A percentile compares a stretch with the other conserved stretches of the same genome.
Conservation (phyloP, 1,139 yeast genomes). For the Yamadazyma epiphylla region DNA sequence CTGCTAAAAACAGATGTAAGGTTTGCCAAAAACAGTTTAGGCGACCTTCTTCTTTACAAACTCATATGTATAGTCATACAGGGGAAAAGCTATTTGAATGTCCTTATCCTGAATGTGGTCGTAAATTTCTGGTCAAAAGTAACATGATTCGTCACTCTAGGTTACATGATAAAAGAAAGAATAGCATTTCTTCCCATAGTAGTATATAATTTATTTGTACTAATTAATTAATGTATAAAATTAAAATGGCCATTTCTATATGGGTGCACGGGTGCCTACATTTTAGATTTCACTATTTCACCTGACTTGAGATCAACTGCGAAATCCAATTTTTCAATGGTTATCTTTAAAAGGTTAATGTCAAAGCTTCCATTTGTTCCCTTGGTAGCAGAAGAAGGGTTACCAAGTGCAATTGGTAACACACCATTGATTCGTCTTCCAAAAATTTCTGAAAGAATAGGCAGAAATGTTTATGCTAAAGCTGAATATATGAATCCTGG, state of each 20-base stretch:
- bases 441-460: slow-evolving; percentile 54
- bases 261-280: no score
- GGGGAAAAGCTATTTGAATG: slow-evolving; percentile 82
- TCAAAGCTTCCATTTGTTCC: slow-evolving; percentile 51
- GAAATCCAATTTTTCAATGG: slow-evolving; percentile 2
- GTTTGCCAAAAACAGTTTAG: slow-evolving; percentile 77
- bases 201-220: neutral
- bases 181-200: slow-evolving; percentile 2
- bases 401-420: slow-evolving; percentile 79
- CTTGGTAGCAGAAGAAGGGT: slow-evolving; percentile 56
- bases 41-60: slow-evolving; percentile 75
- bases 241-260: no score
- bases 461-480: slow-evolving; percentile 79
- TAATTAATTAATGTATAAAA: no score
- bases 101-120: slow-evolving; percentile 62
- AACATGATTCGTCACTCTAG: slow-evolving; percentile 78
- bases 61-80: slow-evolving; percentile 81
- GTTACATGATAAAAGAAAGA: slow-evolving; percentile 47
- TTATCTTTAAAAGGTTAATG: slow-evolving; percentile 8
- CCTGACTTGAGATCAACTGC: slow-evolving; percentile 1
- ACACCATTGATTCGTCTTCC: slow-evolving; percentile 76
- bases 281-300: neutral
- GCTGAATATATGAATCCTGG: slow-evolving; percentile 96
- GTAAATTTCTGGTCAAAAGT: slow-evolving; percentile 71
- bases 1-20: slow-evolving; percentile 47